phyloP scores from a whole-genome alignment of 208 protist species.

The Crithidia brevicula region DNA sequence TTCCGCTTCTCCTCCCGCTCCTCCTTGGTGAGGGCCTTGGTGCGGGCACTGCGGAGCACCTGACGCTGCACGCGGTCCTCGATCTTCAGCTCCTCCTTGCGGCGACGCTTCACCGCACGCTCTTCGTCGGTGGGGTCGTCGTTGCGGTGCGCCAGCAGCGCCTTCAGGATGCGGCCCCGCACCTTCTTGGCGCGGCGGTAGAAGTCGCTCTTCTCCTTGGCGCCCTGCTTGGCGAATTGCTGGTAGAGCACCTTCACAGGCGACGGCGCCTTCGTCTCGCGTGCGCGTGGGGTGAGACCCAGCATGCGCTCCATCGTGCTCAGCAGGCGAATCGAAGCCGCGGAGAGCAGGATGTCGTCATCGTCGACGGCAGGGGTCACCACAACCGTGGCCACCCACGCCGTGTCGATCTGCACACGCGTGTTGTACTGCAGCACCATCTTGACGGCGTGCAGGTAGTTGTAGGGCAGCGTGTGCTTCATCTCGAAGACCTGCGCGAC shows the following conservation, averaged over 20 bases:
- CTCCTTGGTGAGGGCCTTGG: conserved; percentile 74
- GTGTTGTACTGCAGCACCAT: conserved; percentile 89
- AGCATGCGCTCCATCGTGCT: conserved; percentile 72
- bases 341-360: conserved; percentile 72
- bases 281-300: conserved; percentile 58
- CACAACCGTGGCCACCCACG: conserved; percentile 54
- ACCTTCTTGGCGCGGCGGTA: conserved; percentile 68
- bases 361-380: conserved; percentile 67
- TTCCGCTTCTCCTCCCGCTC: conserved; percentile 85
- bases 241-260: conserved; percentile 84
- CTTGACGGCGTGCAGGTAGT: conserved; percentile 81
- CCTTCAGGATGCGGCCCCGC: conserved; percentile 70
- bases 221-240: conserved; percentile 59
- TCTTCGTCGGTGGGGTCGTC: conserved; percentile 75
- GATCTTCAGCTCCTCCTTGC: conserved; percentile 76
- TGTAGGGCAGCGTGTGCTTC: conserved; percentile 86
- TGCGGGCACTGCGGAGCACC: conserved; percentile 49
- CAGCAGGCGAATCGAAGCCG: conserved; percentile 74
- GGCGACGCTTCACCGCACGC: conserved; percentile 65
- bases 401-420: conserved; percentile 71
- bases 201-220: conserved; percentile 64
- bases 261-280: conserved; percentile 78
- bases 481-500: conserved; percentile 72
- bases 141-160: conserved; percentile 81
- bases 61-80: conserved; percentile 83